These are phyloP conservation scores for Cadophora gregata DNA, from an alignment of 2,329 filamentous ascomycete species.

Conservation along the genomic window DNA sequence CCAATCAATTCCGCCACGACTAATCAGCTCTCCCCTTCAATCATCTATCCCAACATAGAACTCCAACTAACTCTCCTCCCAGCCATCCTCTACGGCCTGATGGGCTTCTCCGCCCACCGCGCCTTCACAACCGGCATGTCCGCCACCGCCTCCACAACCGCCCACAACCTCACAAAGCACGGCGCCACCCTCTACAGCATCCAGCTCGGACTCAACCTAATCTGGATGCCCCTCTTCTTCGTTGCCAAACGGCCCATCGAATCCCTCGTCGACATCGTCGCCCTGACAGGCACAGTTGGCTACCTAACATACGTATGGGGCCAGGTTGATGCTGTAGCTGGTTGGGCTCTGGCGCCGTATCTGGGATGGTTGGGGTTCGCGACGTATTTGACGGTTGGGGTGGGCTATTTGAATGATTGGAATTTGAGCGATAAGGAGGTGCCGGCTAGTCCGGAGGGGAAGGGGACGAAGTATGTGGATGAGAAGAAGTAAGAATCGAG, in stretches of 20 bases:
- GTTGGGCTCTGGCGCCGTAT: slow-evolving; percentile 80
- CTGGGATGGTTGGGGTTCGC: slow-evolving; percentile 87
- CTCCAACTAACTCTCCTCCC: background rate
- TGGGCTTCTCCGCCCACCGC: slow-evolving; percentile 89
- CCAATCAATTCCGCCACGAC: too few species aligned
- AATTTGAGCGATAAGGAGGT: slow-evolving; percentile 52
- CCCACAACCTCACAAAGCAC: slow-evolving; percentile 57
- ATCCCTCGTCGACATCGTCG: slow-evolving; percentile 77
- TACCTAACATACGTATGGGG: slow-evolving; percentile 81
- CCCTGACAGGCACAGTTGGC: slow-evolving; percentile 72
- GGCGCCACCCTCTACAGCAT: slow-evolving; percentile 83
- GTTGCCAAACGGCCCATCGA: slow-evolving; percentile 72
- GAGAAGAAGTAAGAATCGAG: slow-evolving; percentile 41
- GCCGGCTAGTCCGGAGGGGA: slow-evolving; percentile 32
- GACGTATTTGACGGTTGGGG: slow-evolving; percentile 78
- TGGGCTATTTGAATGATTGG: slow-evolving; percentile 73
- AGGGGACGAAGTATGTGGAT: slow-evolving; percentile 43
- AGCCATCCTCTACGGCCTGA: slow-evolving; percentile 68
- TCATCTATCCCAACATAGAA: slow-evolving; percentile 15
- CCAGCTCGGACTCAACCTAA: slow-evolving; percentile 83
- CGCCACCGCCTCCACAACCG: slow-evolving; percentile 46
- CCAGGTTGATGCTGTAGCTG: slow-evolving; percentile 73
- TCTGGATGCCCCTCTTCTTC: slow-evolving; percentile 96
- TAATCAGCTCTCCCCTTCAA: slow-evolving; percentile 57
- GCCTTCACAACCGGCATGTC: slow-evolving; percentile 69